A percentile compares a stretch with the other conserved stretches of the same genome.
phyloP scores from a whole-genome alignment of 1,139 yeast genomes.

The Suhomyces chickasaworum region DNA sequence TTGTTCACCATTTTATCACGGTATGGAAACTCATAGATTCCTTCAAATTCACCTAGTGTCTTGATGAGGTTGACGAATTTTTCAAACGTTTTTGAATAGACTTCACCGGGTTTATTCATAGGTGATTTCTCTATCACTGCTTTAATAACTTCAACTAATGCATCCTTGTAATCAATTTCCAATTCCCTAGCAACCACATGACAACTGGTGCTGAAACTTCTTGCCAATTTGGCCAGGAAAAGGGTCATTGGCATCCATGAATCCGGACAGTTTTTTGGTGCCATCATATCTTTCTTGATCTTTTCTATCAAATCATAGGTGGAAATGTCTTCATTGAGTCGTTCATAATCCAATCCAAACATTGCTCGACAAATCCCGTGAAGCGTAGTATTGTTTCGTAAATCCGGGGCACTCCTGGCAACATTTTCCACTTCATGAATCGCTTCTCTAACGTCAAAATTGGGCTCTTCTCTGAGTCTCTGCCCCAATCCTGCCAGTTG shows the following conservation, averaged over 20 bases:
- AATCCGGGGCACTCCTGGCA: no score
- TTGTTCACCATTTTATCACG: conserved; percentile 22
- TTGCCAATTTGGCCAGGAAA: background rate
- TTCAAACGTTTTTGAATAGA: background rate
- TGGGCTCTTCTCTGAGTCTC: no score
- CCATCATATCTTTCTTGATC: conserved; percentile 1
- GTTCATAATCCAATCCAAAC: no score
- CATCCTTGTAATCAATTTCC: no score
- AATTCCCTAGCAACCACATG: no score
- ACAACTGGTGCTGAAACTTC: no score
- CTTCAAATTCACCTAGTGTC: conserved; percentile 6
- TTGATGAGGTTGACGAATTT: conserved; percentile 5
- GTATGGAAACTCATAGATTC: no score
- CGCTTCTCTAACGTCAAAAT: no score
- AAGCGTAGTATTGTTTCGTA: no score
- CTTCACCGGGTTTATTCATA: background rate
- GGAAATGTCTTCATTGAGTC: background rate
- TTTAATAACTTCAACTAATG: background rate
- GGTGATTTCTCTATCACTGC: background rate
- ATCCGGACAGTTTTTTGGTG: background rate
- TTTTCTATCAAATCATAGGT: conserved; percentile 3
- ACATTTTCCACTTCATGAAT: conserved; percentile 6
- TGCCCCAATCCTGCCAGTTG: no score
- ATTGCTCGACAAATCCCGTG: no score
- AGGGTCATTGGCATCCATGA: background rate